Conservation (phyloP, 352 stramenopile species). For the Pythium monospermum region DNA sequence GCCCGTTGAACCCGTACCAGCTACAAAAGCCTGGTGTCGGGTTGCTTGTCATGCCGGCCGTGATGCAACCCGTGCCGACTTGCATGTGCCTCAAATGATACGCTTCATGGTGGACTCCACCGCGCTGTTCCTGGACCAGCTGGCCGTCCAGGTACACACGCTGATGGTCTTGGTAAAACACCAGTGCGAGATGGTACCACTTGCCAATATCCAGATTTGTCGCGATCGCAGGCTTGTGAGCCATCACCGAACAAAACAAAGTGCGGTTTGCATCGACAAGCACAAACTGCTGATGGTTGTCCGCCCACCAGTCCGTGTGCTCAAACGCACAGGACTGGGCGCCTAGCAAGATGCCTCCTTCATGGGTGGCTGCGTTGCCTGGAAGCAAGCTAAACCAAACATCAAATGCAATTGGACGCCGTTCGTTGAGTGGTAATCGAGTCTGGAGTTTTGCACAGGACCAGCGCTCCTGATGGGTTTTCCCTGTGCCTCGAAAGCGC, state of each 20-base stretch:
- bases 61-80: slow-evolving; percentile 24
- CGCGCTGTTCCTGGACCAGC: neutral
- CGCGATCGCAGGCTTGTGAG: slow-evolving; percentile 6
- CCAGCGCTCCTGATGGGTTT: too few species aligned
- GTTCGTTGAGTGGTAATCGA: too few species aligned
- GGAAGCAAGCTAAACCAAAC: slow-evolving; percentile 13
- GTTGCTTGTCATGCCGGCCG: neutral
- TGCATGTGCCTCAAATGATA: slow-evolving; percentile 14
- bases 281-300: slow-evolving; percentile 5
- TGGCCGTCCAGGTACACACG: slow-evolving; percentile 25
- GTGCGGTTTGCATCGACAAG: slow-evolving; percentile 10
- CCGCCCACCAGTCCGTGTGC: neutral
- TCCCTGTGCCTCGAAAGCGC: slow-evolving; percentile 10
- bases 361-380: neutral
- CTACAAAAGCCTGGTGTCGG: neutral
- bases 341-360: slow-evolving; percentile 8
- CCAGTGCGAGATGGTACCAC: slow-evolving; percentile 37
- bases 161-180: slow-evolving; percentile 19
- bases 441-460: too few species aligned
- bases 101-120: slow-evolving; percentile 6
- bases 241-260: slow-evolving; percentile 13
- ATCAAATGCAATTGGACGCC: slow-evolving; percentile 15
- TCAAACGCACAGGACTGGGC: slow-evolving; percentile 6
- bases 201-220: slow-evolving; percentile 14
- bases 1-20: slow-evolving; percentile 31